phyloP scores from a whole-genome alignment of 2,329 filamentous ascomycete genomes.

The Arachnopeziza araneosa region DNA sequence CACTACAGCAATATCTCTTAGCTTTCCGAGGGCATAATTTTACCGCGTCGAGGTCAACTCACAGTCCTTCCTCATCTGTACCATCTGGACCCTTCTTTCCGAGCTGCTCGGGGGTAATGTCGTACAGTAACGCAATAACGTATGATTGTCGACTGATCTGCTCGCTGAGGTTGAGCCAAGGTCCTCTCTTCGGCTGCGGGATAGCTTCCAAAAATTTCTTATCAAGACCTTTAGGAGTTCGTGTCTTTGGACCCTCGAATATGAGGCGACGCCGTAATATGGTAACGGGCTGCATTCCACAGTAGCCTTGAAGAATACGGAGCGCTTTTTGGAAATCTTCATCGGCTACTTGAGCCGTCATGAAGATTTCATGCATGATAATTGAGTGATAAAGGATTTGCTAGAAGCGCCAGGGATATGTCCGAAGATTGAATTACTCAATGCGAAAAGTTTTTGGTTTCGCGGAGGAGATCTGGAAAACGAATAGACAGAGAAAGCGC shows the following conservation, averaged over 20 bases:
- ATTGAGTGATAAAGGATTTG: background rate
- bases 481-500: background rate
- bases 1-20: slow-evolving; percentile 3
- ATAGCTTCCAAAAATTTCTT: slow-evolving; percentile 16
- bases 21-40: background rate
- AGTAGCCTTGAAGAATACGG: slow-evolving; percentile 51
- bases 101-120: slow-evolving; percentile 46
- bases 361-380: slow-evolving; percentile 54
- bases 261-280: slow-evolving; percentile 47
- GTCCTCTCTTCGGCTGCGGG: slow-evolving; percentile 41
- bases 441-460: too few relatives aligned
- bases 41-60: slow-evolving; percentile 1
- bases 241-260: slow-evolving; percentile 42
- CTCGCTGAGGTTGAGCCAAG: slow-evolving; percentile 33
- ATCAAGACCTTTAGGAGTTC: slow-evolving; percentile 23
- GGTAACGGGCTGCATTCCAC: slow-evolving; percentile 49
- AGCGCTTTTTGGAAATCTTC: slow-evolving; percentile 44
- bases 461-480: background rate
- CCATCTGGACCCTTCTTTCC: slow-evolving; percentile 21
- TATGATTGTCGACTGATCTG: slow-evolving; percentile 53
- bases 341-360: slow-evolving; percentile 48
- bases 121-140: slow-evolving; percentile 49
- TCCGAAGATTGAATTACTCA: background rate
- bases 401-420: background rate
- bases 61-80: slow-evolving; percentile 9